phyloP scores from a whole-genome alignment of 768 basidiomycete genomes.

The Omphalotus guepiniiformis region DNA sequence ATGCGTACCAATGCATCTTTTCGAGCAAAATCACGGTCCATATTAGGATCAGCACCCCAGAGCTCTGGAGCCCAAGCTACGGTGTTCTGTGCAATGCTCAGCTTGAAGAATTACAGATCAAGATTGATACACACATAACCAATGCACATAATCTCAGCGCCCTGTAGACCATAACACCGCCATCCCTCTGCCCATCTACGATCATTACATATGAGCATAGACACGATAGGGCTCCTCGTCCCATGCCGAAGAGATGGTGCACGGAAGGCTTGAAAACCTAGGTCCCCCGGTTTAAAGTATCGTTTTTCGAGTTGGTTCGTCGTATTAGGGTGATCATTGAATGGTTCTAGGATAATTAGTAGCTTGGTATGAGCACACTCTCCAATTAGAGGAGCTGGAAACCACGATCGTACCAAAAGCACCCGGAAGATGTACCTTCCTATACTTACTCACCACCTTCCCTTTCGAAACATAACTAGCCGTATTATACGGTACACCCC shows the following conservation, averaged over 20 bases:
- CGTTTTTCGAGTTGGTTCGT: slow-evolving; percentile 3
- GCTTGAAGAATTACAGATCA: not conserved
- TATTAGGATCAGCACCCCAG: not conserved
- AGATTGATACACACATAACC: not conserved
- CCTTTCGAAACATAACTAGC: not conserved
- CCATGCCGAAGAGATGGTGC: slow-evolving; percentile 1
- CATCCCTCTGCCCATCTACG: slow-evolving; percentile 1
- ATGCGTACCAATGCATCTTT: not conserved
- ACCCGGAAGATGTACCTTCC: not conserved
- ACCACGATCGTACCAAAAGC: no score
- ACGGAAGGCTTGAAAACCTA: slow-evolving; percentile 3
- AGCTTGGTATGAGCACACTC: no score
- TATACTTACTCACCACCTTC: not conserved
- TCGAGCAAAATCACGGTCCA: not conserved
- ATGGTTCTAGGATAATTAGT: no score
- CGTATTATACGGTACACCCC: not conserved
- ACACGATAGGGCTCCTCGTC: not conserved
- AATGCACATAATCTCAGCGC: slow-evolving; percentile 2
- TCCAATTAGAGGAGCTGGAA: no score
- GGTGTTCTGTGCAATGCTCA: not conserved
- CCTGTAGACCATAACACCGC: slow-evolving; percentile 2
- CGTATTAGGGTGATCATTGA: slow-evolving; percentile 2
- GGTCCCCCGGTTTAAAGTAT: slow-evolving; percentile 3
- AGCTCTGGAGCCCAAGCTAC: slow-evolving; percentile 4
- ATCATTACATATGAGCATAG: slow-evolving; percentile 3